Evolutionary conservation across 495 filamentous ascomycete genomes (phyloP), one percentile per base, ranked within the genome.

Genomic region (Bacidia rubella): DNA sequence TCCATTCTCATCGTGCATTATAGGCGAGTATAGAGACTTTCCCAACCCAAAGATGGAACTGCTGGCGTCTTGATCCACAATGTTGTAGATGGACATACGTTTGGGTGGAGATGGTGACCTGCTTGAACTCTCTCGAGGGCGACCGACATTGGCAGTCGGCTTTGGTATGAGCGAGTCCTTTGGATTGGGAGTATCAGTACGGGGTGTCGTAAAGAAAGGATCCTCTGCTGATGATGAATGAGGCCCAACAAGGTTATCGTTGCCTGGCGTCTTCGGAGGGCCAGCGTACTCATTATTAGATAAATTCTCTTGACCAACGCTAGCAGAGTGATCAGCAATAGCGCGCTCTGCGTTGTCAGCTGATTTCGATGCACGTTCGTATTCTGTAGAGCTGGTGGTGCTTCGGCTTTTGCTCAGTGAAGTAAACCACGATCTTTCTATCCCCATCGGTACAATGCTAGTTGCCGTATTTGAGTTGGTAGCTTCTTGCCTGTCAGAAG

Each of bases 161-260:
- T 55, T 59, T 15, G 57, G 57, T 15, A 59, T 59, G 22, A 55
- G 49, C 2, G 48, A 42, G 11, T 55, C 57, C 20, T 26, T 53
- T 3, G 45, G 39, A 7, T 27, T 35, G 22, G 35, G 54, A 23
- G 39, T 39, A 38, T 29, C 55, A 9, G 38, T 11, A 23, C 20
- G 3, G 9, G 46, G 40, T 15, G 44, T 23, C 12, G 53, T 27
- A 7, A 45, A 38, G 22, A 57, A 57, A 2, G 45, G 55, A 32
- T 57, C 55, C 3, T 54, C 40, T 1, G 38, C 12, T 1, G 47
- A 15, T 26, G 47, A 35, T 7, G 29, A 35, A 5, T 35, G 29
- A 5, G 29, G 7, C 5, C 5, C 29, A 7, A 35, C 5, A 35
- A 35, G 29, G 15, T 5, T 35, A 35, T 5, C 15, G 29, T 15